Evolutionary conservation across 495 filamentous ascomycete species (phyloP).

Genomic region (Achaetomiella virescens): DNA sequence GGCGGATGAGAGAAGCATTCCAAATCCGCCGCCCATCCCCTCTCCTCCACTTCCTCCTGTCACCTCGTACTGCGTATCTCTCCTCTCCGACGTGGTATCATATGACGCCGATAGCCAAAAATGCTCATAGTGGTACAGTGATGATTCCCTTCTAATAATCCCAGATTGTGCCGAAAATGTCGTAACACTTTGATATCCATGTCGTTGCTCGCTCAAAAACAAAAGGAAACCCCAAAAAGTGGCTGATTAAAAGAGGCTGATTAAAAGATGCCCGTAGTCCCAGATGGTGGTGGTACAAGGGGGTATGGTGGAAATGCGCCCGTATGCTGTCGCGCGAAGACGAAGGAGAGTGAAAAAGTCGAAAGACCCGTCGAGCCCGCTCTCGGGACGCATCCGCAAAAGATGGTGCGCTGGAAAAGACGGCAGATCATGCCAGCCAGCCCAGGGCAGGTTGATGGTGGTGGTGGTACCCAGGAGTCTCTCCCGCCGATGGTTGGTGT

Average conservation of each 20-base stretch:
- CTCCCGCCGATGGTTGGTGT: neutral
- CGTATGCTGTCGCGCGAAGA: conserved; percentile 5
- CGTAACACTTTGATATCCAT: conserved; percentile 20
- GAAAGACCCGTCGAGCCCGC: conserved; percentile 21
- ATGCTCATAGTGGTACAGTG: conserved; percentile 24
- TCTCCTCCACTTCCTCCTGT: neutral
- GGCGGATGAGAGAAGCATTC: neutral
- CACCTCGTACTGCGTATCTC: conserved; percentile 11
- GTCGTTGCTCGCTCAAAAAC: conserved; percentile 16
- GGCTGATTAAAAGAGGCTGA: conserved; percentile 30
- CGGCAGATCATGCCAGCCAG: neutral
- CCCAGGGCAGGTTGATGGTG: neutral
- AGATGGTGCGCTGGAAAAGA: conserved; percentile 6
- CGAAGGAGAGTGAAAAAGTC: conserved; percentile 10
- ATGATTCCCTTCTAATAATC: conserved; percentile 17
- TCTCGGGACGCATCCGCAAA: conserved; percentile 19
- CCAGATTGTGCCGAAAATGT: conserved; percentile 11
- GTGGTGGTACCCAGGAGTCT: conserved; percentile 5
- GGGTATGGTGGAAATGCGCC: conserved; percentile 5
- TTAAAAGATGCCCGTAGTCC: conserved; percentile 28
- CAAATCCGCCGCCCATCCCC: neutral
- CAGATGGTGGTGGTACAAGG: conserved; percentile 27
- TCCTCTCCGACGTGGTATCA: conserved; percentile 24
- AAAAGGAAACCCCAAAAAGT: conserved; percentile 4
- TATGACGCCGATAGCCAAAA: conserved; percentile 21